These are phyloP conservation scores for Cucumis melo DNA, from an alignment of 306 rosid genomes.

Conservation along the genomic window DNA sequence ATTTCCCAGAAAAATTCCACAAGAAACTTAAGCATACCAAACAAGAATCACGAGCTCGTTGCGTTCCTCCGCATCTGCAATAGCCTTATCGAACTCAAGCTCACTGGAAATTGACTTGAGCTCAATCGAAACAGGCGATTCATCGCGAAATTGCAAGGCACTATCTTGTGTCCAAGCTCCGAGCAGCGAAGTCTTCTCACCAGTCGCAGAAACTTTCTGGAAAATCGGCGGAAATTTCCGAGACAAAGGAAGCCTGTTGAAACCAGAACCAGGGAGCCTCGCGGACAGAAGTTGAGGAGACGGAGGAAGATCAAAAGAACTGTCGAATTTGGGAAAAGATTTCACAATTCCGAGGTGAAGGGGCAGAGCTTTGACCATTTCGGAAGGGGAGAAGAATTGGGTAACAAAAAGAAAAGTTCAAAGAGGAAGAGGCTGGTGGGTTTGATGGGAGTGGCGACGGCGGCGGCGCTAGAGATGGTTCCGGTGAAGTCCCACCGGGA, in stretches of 20 bases:
- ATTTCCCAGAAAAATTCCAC: neutral
- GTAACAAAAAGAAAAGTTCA: neutral
- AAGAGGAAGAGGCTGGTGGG: neutral
- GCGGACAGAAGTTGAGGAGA: neutral
- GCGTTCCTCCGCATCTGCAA: slow-evolving; percentile 25
- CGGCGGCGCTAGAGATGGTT: neutral
- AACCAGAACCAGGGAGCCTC: neutral
- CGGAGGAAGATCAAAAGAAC: slow-evolving; percentile 3
- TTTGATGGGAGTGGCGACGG: neutral
- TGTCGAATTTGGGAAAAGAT: slow-evolving; percentile 5
- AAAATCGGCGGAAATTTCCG: neutral
- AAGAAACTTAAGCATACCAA: slow-evolving; percentile 19
- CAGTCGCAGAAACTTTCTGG: slow-evolving; percentile 1
- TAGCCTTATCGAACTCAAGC: slow-evolving; percentile 29
- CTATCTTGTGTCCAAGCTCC: slow-evolving; percentile 20
- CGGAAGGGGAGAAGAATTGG: neutral
- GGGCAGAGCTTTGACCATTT: slow-evolving; percentile 27
- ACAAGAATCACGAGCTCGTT: slow-evolving; percentile 22
- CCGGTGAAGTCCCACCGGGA: neutral
- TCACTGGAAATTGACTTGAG: slow-evolving; percentile 34
- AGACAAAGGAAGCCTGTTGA: neutral
- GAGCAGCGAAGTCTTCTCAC: neutral
- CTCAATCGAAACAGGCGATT: slow-evolving; percentile 32
- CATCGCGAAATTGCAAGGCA: slow-evolving; percentile 28
- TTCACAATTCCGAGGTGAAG: slow-evolving; percentile 9